Evolutionary conservation across 441 rosid genomes (phyloP).

Genomic region (Gossypium gossypioides): DNA sequence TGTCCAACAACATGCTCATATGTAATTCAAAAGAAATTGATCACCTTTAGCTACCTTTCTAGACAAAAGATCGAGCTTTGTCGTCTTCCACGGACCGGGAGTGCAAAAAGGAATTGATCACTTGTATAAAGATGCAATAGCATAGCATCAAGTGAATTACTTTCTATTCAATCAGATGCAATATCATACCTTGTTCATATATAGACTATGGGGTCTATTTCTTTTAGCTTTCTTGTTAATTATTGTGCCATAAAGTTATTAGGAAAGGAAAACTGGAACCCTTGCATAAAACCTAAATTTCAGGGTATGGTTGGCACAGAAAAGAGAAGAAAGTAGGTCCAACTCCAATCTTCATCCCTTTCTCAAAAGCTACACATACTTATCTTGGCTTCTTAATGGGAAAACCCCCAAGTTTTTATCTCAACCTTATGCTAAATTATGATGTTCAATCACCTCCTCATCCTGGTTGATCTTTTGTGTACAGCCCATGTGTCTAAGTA

Average conservation of each 20-base stretch:
- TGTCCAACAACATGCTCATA: conserved; percentile 3
- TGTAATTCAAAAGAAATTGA: not conserved
- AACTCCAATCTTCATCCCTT: not conserved
- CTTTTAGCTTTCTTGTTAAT: not conserved
- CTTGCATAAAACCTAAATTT: not conserved
- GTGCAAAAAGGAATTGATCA: not conserved
- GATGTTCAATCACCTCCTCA: not conserved
- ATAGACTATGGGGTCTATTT: not conserved
- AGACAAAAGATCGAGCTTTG: not conserved
- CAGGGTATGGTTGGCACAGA: not conserved
- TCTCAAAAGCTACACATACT: too few species aligned
- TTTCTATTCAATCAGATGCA: too few species aligned
- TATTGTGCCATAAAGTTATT: not conserved
- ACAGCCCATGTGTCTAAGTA: not conserved
- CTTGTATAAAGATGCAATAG: too few species aligned
- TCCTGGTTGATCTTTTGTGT: not conserved
- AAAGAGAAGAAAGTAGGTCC: not conserved
- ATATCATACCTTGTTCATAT: too few species aligned
- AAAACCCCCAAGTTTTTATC: too few species aligned
- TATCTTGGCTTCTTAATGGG: too few species aligned
- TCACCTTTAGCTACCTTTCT: not conserved
- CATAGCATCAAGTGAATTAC: too few species aligned
- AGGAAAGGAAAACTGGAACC: too few species aligned
- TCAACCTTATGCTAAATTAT: not conserved
- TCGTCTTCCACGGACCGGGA: not conserved